phyloP scores from a whole-genome alignment of 2,329 filamentous ascomycete genomes.

The Epicoccum sorghinum region DNA sequence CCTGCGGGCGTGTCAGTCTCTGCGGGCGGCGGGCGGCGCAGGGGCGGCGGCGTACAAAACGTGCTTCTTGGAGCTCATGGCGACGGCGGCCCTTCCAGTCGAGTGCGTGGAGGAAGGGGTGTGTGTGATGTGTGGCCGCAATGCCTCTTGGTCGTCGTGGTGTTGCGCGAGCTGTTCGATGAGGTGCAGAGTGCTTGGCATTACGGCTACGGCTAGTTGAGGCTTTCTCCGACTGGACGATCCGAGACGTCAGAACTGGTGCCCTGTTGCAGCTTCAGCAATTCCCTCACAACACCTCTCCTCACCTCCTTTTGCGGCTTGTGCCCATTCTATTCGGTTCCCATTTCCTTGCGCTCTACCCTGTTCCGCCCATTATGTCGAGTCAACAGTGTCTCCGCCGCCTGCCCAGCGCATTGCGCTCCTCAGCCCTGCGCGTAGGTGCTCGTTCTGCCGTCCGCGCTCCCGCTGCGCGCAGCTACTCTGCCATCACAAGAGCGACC shows the following conservation, averaged over 20 bases:
- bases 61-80: slow-evolving; percentile 50
- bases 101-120: slow-evolving; percentile 20
- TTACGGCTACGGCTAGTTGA: slow-evolving; percentile 28
- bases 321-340: slow-evolving; percentile 14
- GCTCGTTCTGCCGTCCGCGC: slow-evolving; percentile 31
- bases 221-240: slow-evolving; percentile 29
- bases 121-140: slow-evolving; percentile 30
- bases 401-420: slow-evolving; percentile 38
- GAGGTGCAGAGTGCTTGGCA: slow-evolving; percentile 36
- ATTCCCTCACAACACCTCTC: slow-evolving; percentile 37
- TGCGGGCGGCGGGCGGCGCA: slow-evolving; percentile 20
- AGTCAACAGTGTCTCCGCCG: slow-evolving; percentile 49
- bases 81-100: slow-evolving; percentile 24
- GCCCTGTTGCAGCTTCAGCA: slow-evolving; percentile 30
- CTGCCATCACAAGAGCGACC: slow-evolving; percentile 41
- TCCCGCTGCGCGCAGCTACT: slow-evolving; percentile 41
- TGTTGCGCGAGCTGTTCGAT: slow-evolving; percentile 22
- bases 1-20: slow-evolving; percentile 51
- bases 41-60: slow-evolving; percentile 41
- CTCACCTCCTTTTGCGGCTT: slow-evolving; percentile 16
- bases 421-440: slow-evolving; percentile 39
- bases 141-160: slow-evolving; percentile 34
- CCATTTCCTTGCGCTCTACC: slow-evolving; percentile 17
- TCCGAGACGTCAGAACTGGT: slow-evolving; percentile 36
- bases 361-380: slow-evolving; percentile 35